phyloP scores from a whole-genome alignment of 2,329 filamentous ascomycete species.

The Trichoderma koningii region DNA sequence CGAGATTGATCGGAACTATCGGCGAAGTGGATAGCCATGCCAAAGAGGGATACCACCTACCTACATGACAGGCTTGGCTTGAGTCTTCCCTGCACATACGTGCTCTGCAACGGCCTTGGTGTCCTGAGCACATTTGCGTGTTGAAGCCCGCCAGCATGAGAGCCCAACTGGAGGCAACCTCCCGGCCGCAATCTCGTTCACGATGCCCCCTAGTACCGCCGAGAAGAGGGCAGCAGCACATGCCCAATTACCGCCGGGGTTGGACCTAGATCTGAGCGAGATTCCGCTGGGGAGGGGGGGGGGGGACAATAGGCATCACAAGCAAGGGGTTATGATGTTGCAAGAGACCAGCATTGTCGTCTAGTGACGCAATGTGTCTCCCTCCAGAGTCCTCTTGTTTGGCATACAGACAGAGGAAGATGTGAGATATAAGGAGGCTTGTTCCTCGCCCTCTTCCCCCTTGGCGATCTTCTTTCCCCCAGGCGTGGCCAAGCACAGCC shows the following conservation, averaged over 20 bases:
- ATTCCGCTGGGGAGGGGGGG: conserved; percentile 10
- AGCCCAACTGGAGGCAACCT: too few relatives aligned
- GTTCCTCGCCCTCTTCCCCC: neutral
- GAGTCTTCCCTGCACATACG: too few relatives aligned
- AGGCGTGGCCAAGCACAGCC: conserved; percentile 23
- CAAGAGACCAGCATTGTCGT: neutral
- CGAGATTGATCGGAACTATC: conserved; percentile 25
- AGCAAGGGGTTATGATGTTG: neutral
- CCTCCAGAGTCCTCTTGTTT: neutral
- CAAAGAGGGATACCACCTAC: neutral
- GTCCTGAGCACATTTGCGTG: conserved; percentile 10
- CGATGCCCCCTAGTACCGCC: conserved; percentile 13
- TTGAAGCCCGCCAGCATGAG: too few relatives aligned
- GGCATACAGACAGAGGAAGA: too few relatives aligned
- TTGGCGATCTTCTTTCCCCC: neutral
- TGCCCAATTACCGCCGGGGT: conserved; percentile 19
- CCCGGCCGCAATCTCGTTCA: neutral
- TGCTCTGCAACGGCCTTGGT: neutral
- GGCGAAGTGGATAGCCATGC: conserved; percentile 16
- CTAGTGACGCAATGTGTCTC: conserved; percentile 12
- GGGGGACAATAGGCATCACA: neutral
- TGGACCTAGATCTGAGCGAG: conserved; percentile 24
- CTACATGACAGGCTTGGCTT: neutral
- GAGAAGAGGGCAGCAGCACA: conserved; percentile 17
- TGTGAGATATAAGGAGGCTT: conserved; percentile 8